Percentiles rank a stretch among this genome's conserved stretches.
Evolutionary conservation across 768 basidiomycete genomes (phyloP).

Genomic region (Rhodosporidiobolus sp.): DNA sequence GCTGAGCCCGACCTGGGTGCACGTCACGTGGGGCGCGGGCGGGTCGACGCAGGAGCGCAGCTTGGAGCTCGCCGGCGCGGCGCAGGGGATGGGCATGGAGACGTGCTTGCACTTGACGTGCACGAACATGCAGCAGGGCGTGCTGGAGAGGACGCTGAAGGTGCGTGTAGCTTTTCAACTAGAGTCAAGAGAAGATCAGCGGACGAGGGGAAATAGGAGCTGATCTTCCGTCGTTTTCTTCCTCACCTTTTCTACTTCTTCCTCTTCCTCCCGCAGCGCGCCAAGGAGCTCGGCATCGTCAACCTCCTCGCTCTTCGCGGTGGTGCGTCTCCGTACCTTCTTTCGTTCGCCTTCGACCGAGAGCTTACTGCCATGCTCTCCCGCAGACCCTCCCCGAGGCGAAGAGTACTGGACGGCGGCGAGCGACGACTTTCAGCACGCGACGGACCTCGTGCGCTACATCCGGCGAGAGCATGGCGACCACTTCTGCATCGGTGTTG

Average conservation of each 20-base stretch:
- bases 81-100: slow-evolving; percentile 81
- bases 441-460: slow-evolving; percentile 83
- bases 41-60: slow-evolving; percentile 84
- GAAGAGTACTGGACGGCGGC: slow-evolving; percentile 88
- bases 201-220: background rate
- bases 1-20: slow-evolving; percentile 79
- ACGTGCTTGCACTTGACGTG: slow-evolving; percentile 99
- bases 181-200: slow-evolving; percentile 1
- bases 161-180: slow-evolving; percentile 57
- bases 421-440: slow-evolving; percentile 78
- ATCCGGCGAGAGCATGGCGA: slow-evolving; percentile 79
- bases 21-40: slow-evolving; percentile 96
- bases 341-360: background rate
- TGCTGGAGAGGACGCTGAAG: slow-evolving; percentile 83
- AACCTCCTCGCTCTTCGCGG: slow-evolving; percentile 91
- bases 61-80: slow-evolving; percentile 76
- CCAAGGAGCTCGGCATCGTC: slow-evolving; percentile 74
- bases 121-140: slow-evolving; percentile 96
- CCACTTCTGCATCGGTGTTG: slow-evolving; percentile 90
- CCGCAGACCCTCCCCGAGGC: slow-evolving; percentile 84
- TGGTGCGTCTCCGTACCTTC: slow-evolving; percentile 61
- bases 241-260: background rate
- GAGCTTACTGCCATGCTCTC: too few relatives aligned
- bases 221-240: background rate
- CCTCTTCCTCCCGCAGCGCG: slow-evolving; percentile 53